Evolutionary conservation across 495 filamentous ascomycete genomes (phyloP).

Genomic region (Terfezia boudieri): DNA sequence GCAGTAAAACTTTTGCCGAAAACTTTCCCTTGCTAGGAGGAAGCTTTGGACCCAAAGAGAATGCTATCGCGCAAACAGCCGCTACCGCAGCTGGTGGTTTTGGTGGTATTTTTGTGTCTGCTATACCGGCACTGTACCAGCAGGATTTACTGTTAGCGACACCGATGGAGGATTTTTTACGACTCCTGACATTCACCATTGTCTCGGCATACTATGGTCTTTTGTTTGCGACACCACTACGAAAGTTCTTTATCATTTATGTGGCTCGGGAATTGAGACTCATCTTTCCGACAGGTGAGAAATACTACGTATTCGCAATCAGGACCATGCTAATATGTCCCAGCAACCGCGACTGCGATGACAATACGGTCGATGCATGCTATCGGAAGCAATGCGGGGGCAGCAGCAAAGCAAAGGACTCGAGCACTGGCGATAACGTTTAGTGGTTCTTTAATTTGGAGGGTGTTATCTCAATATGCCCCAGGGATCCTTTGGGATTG

Average conservation of each 20-base stretch:
- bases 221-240: slow-evolving; percentile 43
- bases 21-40: slow-evolving; percentile 37
- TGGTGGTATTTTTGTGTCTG: slow-evolving; percentile 40
- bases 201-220: slow-evolving; percentile 45
- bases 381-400: slow-evolving; percentile 24
- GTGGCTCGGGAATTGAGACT: slow-evolving; percentile 38
- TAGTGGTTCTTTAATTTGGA: slow-evolving; percentile 25
- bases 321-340: not conserved
- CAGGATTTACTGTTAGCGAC: slow-evolving; percentile 27
- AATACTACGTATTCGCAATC: too few species aligned
- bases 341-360: slow-evolving; percentile 35
- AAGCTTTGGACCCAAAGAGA: slow-evolving; percentile 41
- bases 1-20: slow-evolving; percentile 24
- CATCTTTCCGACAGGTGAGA: slow-evolving; percentile 33
- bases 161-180: slow-evolving; percentile 33
- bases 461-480: slow-evolving; percentile 38
- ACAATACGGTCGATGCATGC: slow-evolving; percentile 44
- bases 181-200: slow-evolving; percentile 37
- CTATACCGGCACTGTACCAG: slow-evolving; percentile 40
- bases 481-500: slow-evolving; percentile 43
- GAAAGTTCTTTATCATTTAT: slow-evolving; percentile 47
- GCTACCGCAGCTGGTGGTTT: slow-evolving; percentile 41
- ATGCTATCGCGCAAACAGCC: slow-evolving; percentile 41
- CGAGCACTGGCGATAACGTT: slow-evolving; percentile 34
- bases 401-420: slow-evolving; percentile 32